A percentile compares a stretch with the other conserved stretches of the same genome.
Conservation (phyloP, 805 yeast species). For the Starmerella vaccinii region DNA sequence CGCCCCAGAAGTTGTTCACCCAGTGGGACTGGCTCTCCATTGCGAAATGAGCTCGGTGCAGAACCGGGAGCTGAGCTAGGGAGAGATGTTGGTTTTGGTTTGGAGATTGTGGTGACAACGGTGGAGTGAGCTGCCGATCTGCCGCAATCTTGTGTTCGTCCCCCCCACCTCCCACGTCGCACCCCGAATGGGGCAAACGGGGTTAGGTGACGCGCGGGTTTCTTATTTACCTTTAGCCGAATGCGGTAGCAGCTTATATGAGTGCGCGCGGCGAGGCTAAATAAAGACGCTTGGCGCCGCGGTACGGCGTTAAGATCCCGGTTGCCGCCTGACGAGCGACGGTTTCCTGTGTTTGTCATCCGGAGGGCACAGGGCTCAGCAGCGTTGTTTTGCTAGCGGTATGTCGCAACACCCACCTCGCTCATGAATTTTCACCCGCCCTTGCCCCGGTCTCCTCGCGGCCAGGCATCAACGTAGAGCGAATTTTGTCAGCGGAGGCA, state of each 20-base stretch:
- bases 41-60: background rate
- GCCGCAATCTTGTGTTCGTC: background rate
- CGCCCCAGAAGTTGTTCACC: conserved; percentile 41
- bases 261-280: background rate
- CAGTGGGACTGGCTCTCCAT: conserved; percentile 21
- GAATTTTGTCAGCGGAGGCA: conserved; percentile 7
- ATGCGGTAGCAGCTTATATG: background rate
- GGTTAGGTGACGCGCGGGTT: background rate
- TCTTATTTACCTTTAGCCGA: background rate
- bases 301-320: background rate
- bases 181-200: background rate
- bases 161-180: too few species aligned
- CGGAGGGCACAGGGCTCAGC: conserved; percentile 2
- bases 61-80: too few species aligned
- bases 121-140: too few species aligned
- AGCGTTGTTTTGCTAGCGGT: background rate
- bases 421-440: background rate
- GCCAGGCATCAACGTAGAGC: conserved; percentile 5
- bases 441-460: background rate
- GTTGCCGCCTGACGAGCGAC: too few species aligned
- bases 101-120: too few species aligned
- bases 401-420: background rate
- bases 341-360: background rate
- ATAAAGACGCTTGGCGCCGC: background rate
- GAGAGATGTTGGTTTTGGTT: too few species aligned